Evolutionary conservation across 2,329 filamentous ascomycete species (phyloP).

Genomic region (Arthrobotrys musiformis): DNA sequence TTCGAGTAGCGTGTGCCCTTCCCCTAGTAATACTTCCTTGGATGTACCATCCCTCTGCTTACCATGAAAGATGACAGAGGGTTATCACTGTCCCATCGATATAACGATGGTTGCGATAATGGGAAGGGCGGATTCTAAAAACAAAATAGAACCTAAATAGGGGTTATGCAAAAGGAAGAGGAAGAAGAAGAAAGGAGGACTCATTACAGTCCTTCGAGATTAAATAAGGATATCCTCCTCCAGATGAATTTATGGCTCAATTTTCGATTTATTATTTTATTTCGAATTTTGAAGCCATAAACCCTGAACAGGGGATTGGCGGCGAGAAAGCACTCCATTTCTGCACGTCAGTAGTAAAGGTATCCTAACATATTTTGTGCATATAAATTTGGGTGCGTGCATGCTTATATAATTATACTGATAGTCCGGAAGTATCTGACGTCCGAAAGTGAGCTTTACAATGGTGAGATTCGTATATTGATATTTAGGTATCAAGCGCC

Average conservation of each 20-base stretch:
- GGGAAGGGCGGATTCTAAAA: neutral
- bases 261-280: neutral
- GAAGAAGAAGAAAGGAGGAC: neutral
- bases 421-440: no score
- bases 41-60: neutral
- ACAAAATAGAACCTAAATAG: no score
- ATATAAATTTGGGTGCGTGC: no score
- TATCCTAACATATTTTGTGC: neutral
- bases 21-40: no score
- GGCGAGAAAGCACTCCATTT: no score
- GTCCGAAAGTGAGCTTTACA: no score
- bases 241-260: neutral
- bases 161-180: no score
- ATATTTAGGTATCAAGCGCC: no score
- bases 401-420: no score
- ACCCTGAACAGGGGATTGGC: neutral
- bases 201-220: neutral
- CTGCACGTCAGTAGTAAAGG: neutral
- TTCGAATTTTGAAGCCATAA: neutral
- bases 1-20: neutral
- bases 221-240: neutral
- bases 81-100: neutral
- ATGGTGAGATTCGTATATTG: no score
- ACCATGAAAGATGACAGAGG: neutral
- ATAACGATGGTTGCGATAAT: neutral